Conservation (phyloP, 495 filamentous ascomycete species). For the Trichoderma gamsii region DNA sequence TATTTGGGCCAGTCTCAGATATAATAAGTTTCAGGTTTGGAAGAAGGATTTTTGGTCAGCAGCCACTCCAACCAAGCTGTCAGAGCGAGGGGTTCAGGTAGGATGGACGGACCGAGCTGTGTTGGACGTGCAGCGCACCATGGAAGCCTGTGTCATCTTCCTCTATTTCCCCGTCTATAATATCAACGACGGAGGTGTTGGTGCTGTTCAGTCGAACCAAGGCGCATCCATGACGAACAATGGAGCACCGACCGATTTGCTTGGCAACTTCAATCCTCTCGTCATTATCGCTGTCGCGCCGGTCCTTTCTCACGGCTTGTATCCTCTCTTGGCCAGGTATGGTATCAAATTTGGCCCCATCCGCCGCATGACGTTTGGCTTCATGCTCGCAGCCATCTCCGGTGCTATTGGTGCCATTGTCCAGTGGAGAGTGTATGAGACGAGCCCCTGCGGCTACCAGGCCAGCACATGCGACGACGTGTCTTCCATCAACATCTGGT, state of each 20-base stretch:
- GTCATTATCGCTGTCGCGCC: slow-evolving; percentile 74
- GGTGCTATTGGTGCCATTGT: slow-evolving; percentile 62
- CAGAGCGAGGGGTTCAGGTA: slow-evolving; percentile 30
- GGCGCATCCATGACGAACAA: slow-evolving; percentile 64
- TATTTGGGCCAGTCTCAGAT: slow-evolving; percentile 45
- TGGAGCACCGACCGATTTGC: slow-evolving; percentile 70
- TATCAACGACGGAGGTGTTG: slow-evolving; percentile 39
- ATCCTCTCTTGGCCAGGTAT: slow-evolving; percentile 57
- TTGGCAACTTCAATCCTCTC: slow-evolving; percentile 72
- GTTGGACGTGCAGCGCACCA: slow-evolving; percentile 46
- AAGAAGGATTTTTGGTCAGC: slow-evolving; percentile 50
- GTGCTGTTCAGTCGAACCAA: slow-evolving; percentile 47
- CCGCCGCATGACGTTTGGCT: slow-evolving; percentile 66
- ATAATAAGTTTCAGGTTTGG: slow-evolving; percentile 47
- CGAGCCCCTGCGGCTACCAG: slow-evolving; percentile 50
- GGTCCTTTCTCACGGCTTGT: slow-evolving; percentile 61
- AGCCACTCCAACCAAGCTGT: slow-evolving; percentile 37
- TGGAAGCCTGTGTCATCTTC: slow-evolving; percentile 23
- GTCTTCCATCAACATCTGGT: slow-evolving; percentile 35
- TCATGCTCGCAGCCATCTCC: slow-evolving; percentile 49
- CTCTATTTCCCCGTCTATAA: slow-evolving; percentile 57
- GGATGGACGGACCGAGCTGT: slow-evolving; percentile 36
- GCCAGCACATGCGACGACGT: slow-evolving; percentile 36
- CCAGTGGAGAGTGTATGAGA: slow-evolving; percentile 65
- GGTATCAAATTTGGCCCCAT: slow-evolving; percentile 65